Percentiles rank a stretch among this genome's conserved stretches.
Evolutionary conservation across 345 rosid genomes (phyloP).

Genomic region (Acer saccharum): DNA sequence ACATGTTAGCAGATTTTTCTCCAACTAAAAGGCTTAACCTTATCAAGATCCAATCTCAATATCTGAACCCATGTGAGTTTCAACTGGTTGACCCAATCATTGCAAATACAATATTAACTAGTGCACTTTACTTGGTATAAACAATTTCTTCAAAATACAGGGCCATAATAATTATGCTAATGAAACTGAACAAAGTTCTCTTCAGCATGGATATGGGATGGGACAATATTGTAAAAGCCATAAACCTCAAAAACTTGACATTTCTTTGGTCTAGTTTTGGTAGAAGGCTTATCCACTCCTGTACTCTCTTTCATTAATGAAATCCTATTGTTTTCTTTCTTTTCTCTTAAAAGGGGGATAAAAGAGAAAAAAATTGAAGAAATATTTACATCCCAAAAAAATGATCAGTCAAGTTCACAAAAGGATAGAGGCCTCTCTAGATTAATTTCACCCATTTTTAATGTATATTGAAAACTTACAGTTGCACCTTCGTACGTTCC

Average conservation of each 20-base stretch:
- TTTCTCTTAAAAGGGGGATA: too few species aligned
- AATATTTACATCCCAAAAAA: neutral
- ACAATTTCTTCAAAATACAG: neutral
- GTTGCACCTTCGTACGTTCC: slow-evolving; percentile 98
- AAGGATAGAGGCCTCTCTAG: neutral
- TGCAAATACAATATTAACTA: neutral
- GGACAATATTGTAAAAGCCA: neutral
- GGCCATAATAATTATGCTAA: neutral
- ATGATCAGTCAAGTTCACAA: neutral
- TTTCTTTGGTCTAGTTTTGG: neutral
- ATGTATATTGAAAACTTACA: slow-evolving; percentile 53
- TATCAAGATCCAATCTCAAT: neutral
- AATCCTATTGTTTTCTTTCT: too few species aligned
- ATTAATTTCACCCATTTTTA: neutral
- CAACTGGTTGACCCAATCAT: neutral
- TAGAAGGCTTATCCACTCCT: neutral
- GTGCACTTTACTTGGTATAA: neutral
- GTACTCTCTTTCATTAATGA: neutral
- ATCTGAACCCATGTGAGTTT: neutral
- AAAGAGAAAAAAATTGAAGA: too few species aligned
- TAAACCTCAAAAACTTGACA: neutral
- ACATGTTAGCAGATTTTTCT: neutral
- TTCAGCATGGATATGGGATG: too few species aligned
- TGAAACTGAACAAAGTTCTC: neutral
- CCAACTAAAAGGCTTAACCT: neutral